Percentiles rank a stretch among this genome's conserved stretches.
Evolutionary conservation across 352 stramenopile genomes (phyloP).

Genomic region (Pythium coloratum): DNA sequence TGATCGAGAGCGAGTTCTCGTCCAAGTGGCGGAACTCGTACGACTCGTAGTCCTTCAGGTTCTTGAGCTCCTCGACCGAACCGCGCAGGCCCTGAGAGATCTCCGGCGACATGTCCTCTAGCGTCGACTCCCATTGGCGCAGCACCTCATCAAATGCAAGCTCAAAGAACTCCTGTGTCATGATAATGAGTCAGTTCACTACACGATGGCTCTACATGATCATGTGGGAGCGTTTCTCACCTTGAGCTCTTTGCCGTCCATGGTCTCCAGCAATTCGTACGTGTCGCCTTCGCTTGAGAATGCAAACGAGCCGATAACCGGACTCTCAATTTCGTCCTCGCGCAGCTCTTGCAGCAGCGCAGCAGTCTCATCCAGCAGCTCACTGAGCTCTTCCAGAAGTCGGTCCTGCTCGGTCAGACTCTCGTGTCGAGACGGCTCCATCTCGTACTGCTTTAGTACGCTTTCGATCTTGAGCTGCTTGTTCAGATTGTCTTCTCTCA

Average conservation of each 20-base stretch:
- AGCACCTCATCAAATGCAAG: slow-evolving; percentile 63
- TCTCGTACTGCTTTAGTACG: slow-evolving; percentile 66
- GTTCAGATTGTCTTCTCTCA: slow-evolving; percentile 26
- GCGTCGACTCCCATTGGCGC: slow-evolving; percentile 41
- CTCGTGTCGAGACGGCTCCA: slow-evolving; percentile 33
- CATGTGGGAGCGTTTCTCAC: slow-evolving; percentile 23
- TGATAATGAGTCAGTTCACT: background rate
- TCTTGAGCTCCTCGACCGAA: slow-evolving; percentile 48
- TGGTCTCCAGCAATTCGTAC: slow-evolving; percentile 65
- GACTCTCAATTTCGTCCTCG: slow-evolving; percentile 38
- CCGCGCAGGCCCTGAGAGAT: slow-evolving; percentile 46
- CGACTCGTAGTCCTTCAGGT: slow-evolving; percentile 42
- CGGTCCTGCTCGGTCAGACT: slow-evolving; percentile 31
- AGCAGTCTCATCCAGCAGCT: slow-evolving; percentile 55
- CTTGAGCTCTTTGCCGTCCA: slow-evolving; percentile 75
- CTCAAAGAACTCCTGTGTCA: slow-evolving; percentile 64
- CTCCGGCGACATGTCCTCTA: slow-evolving; percentile 64
- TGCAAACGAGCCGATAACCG: slow-evolving; percentile 51
- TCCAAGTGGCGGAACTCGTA: slow-evolving; percentile 60
- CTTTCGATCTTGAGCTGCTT: slow-evolving; percentile 59
- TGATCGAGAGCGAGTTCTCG: slow-evolving; percentile 35
- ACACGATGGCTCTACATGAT: background rate
- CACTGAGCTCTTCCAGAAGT: slow-evolving; percentile 45
- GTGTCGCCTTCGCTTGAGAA: slow-evolving; percentile 58
- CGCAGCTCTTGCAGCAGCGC: slow-evolving; percentile 35